Base-by-base conservation (phyloP, 306 rosid species). In the Citrullus mucosospermus region DNA sequence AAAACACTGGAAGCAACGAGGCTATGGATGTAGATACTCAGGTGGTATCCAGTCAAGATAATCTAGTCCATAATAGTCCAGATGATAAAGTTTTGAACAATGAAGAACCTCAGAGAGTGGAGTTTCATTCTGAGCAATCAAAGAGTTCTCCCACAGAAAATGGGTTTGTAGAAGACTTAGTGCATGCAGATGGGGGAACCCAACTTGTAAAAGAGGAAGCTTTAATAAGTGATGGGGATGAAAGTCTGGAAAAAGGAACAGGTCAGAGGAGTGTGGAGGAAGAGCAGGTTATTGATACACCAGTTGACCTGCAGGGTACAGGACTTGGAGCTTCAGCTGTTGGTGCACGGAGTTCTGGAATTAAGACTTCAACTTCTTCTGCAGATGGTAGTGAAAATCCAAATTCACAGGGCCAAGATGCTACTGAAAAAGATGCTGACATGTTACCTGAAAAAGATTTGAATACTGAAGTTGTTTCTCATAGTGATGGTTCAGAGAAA, bases 91-190 rank as follows among this genome's bases (percentile, higher is more conserved):
- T 63, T 83, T 79, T 76, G 68, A 51, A 53, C 48, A 74, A 22
- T 62, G 79, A 36, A 57, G 79, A 79, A 63, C 60, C 84, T 25
- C 63, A 13, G 55, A 87, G 80, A 79, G 82, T 74, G 59, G 85
- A 25, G 58, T 78, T 18, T 81, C 63, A 4, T 1, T 84, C 79
- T 78, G 81, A 76, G 8, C 56, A 76, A 28, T 44, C 66, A 51
- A 17, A 14, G 72, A 78, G 77, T 81, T 59, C 81, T 74, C 67
- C 63, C 48, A 58, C 6, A 32, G 83, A 80, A 48, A 82, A 82
- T 80, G 86, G 79, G 72, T 16, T 74, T 32, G 78, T 66, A 22
- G 84, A 74, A 22, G 83, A 80, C 83, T 78, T 36, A 86, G 79
- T 78, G 81, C 67, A 85, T 65, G 22, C 57, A 50, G 78, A 77